Base-by-base conservation (phyloP, 1,284 basidiomycete genomes). In the Boletus sp. region DNA sequence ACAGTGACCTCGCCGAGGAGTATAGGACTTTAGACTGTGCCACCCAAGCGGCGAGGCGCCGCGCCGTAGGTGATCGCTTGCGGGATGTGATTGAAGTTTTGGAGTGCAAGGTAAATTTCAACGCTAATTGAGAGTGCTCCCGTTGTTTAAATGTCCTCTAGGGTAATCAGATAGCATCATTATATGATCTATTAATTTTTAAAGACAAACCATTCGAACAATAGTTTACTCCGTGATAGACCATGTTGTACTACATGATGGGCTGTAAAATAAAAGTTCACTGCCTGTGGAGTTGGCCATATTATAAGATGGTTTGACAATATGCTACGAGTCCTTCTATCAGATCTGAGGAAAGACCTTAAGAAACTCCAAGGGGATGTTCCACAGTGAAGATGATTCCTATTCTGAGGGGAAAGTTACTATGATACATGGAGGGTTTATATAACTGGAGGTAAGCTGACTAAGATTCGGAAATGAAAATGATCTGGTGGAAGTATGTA, bases 71-170 rank as follows among this genome's bases (percentile, higher is more conserved):
- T 0, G 84, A 86, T 60, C 94, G 95, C 72, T 78, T 97, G 56
- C 86, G 84, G 44, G 92, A 96, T 69, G 92, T 96, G 18, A 92
- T 97, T 50, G 91, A 95, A 72, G 81, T 89, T 46, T 79, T 97
- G 33, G 95, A 96, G 67, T 84, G 86, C 65, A 95, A 94, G 85
- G 92, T 91, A 62, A 55, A 68, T 33, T 44, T 56, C 29, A 58
- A 56, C 53, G 24, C 37, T 53, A 22, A n/a, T 37, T 46, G 22
- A 56, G 24, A 53, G 22, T 58, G 6, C 16, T 51, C 15, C 4
- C 35, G 20, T 53, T 29, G 27, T 51, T 58, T n/a, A 60, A 29
- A 42, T 51, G 33, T 53, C 42, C 15, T 49, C 36, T 63, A 94
- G 92, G 92, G 92, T 42, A 90, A 94, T 74, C 92, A 95, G 74